Conservation (phyloP, 23 red algal genomes). For the Pyropia yezoensis region DNA sequence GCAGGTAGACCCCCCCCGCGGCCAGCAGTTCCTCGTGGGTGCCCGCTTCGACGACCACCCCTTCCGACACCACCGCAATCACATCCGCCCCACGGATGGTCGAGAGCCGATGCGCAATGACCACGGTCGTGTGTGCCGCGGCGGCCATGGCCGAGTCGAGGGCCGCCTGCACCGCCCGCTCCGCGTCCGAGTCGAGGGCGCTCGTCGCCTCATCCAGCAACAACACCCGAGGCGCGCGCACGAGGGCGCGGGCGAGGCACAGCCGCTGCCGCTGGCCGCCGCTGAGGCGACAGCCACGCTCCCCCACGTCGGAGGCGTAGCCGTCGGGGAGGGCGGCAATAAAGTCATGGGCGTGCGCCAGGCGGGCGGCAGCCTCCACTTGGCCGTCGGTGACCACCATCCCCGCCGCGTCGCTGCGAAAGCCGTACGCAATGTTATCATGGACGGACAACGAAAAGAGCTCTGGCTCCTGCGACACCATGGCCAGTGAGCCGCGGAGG, state of each 20-base stretch:
- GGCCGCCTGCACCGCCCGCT: slow-evolving; percentile 75
- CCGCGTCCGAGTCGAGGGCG: slow-evolving; percentile 81
- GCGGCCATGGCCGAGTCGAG: slow-evolving; percentile 53
- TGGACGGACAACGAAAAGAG: slow-evolving; percentile 30
- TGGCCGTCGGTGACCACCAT: slow-evolving; percentile 10
- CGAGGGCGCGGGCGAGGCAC: slow-evolving; percentile 38
- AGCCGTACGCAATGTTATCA: slow-evolving; percentile 42
- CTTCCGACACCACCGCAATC: slow-evolving; percentile 53
- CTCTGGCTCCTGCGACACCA: slow-evolving; percentile 45
- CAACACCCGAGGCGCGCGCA: slow-evolving; percentile 18
- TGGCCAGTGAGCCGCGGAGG: slow-evolving; percentile 17
- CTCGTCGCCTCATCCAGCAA: slow-evolving; percentile 65
- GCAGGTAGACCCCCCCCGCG: slow-evolving; percentile 29
- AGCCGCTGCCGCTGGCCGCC: slow-evolving; percentile 60
- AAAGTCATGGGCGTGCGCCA: slow-evolving; percentile 36
- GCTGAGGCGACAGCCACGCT: slow-evolving; percentile 27
- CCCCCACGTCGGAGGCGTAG: slow-evolving; percentile 24
- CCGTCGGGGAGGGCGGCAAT: slow-evolving; percentile 24
- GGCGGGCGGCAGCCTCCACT: slow-evolving; percentile 10
- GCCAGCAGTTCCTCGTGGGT: slow-evolving; percentile 64
- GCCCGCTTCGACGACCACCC: slow-evolving; percentile 66
- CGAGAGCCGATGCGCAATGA: slow-evolving; percentile 62
- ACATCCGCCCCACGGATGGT: slow-evolving; percentile 31
- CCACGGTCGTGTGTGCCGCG: slow-evolving; percentile 25
- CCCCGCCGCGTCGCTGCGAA: slow-evolving; percentile 1